Percentiles rank a stretch among this genome's conserved stretches.
Evolutionary conservation across 768 basidiomycete species (phyloP).

Genomic region (Suillus alpinus): DNA sequence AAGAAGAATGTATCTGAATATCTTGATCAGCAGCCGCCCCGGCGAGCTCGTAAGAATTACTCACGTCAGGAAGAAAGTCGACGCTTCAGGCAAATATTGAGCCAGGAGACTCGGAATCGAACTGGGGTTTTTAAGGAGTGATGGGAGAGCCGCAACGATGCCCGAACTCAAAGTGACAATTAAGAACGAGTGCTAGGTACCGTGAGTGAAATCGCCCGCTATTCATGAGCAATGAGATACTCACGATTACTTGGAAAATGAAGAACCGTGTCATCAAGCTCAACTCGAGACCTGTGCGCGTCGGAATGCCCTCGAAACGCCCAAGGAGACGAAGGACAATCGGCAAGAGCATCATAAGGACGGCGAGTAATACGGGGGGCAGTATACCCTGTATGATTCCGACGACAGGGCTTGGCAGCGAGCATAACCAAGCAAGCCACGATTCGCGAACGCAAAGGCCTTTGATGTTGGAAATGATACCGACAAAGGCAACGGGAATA

Average conservation of each 20-base stretch:
- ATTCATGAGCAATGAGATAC: constrained; percentile 30
- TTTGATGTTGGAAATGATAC: constrained; percentile 78
- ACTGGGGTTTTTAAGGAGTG: constrained; percentile 63
- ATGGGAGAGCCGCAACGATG: constrained; percentile 66
- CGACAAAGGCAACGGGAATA: constrained; percentile 84
- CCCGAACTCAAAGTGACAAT: no score
- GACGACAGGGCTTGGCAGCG: constrained; percentile 56
- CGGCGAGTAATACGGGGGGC: constrained; percentile 81
- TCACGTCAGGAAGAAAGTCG: constrained; percentile 89
- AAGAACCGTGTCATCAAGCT: constrained; percentile 92
- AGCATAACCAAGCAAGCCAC: constrained; percentile 88
- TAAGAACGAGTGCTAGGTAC: constrained; percentile 81
- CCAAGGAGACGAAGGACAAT: constrained; percentile 80
- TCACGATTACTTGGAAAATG: constrained; percentile 85
- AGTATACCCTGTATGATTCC: constrained; percentile 89
- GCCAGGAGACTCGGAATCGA: constrained; percentile 74
- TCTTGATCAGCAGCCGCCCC: constrained; percentile 1
- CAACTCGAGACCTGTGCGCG: constrained; percentile 78
- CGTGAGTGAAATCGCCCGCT: not conserved
- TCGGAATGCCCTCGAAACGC: constrained; percentile 90
- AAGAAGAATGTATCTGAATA: constrained; percentile 64
- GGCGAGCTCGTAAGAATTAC: constrained; percentile 17
- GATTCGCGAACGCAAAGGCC: constrained; percentile 57
- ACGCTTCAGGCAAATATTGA: constrained; percentile 72
- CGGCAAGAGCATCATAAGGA: constrained; percentile 89